phyloP scores from a whole-genome alignment of 139 green algal genomes.

The Nannochloris sp. region DNA sequence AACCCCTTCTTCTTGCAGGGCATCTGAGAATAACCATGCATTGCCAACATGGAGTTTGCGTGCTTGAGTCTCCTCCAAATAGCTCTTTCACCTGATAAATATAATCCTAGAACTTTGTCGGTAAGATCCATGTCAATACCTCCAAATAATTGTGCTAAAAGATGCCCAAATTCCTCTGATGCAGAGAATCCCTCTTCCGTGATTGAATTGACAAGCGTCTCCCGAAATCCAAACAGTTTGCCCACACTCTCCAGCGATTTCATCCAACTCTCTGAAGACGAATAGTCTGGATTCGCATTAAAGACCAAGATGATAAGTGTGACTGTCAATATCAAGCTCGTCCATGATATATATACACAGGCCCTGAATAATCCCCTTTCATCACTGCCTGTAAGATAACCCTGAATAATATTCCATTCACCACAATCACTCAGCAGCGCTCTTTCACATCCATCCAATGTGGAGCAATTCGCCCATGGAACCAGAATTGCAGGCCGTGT shows the following conservation, averaged over 20 bases:
- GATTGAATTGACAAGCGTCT: neutral
- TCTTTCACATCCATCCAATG: neutral
- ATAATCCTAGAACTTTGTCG: conserved; percentile 20
- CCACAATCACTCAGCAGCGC: neutral
- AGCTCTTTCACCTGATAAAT: conserved; percentile 13
- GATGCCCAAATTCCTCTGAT: conserved; percentile 16
- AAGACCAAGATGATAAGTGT: conserved; percentile 3
- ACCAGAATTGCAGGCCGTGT: neutral
- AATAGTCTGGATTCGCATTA: conserved; percentile 24
- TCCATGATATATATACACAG: conserved; percentile 8
- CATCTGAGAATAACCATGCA: no score
- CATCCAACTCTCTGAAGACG: conserved; percentile 20
- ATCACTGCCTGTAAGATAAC: neutral
- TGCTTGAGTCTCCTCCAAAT: neutral
- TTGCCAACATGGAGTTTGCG: neutral
- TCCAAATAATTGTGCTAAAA: conserved; percentile 23
- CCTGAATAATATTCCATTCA: neutral
- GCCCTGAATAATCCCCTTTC: neutral
- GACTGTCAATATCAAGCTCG: conserved; percentile 2
- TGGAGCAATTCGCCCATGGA: neutral
- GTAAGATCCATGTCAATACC: conserved; percentile 28
- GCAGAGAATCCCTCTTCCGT: neutral
- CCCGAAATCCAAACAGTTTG: neutral
- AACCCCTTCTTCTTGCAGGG: no score
- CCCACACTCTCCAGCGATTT: neutral